These are phyloP conservation scores for Solanum sejunctum DNA, from an alignment of 257 asterid genomes.

Conservation along the genomic window DNA sequence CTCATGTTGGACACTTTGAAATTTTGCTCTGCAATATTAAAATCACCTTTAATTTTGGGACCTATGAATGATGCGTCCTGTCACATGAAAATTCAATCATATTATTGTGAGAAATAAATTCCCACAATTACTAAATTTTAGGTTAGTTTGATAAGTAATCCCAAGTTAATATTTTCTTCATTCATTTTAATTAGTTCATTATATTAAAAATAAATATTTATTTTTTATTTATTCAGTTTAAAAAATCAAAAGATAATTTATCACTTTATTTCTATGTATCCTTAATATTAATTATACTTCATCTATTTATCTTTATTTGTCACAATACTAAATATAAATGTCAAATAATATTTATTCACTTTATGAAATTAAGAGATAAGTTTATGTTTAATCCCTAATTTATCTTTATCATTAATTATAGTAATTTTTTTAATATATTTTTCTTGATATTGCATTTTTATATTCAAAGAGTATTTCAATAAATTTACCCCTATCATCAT, in stretches of 20 bases:
- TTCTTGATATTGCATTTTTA: no score
- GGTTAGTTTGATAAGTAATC: neutral
- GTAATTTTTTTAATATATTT: no score
- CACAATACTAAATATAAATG: no score
- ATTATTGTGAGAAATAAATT: neutral
- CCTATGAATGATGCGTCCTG: neutral
- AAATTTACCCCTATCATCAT: no score
- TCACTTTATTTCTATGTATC: neutral
- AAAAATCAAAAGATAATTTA: neutral
- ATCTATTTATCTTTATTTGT: no score
- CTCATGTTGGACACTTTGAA: neutral
- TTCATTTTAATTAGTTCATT: neutral
- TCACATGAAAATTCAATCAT: neutral
- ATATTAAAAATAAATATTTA: neutral
- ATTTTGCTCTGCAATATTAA: neutral
- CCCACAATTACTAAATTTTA: neutral
- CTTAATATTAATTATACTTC: no score
- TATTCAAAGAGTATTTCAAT: no score
- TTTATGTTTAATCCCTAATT: no score
- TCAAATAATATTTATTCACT: no score
- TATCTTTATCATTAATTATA: no score
- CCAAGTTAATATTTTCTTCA: neutral
- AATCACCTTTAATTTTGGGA: neutral
- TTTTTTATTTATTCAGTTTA: neutral
- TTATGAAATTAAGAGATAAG: no score